phyloP scores from a whole-genome alignment of 768 basidiomycete species.

The Gymnopilus junonius region DNA sequence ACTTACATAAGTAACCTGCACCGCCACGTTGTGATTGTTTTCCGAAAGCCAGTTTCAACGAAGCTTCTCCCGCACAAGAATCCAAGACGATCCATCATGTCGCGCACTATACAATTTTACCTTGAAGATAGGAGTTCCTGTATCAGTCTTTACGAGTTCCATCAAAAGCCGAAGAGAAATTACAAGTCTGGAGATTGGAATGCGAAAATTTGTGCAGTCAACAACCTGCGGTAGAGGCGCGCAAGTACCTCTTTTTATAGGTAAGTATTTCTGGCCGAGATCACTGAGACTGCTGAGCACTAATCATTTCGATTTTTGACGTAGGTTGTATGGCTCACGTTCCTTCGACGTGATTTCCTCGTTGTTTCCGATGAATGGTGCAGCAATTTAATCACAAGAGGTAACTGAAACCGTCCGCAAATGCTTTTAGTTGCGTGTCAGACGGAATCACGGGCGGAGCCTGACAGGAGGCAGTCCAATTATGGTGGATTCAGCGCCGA shows the following conservation, averaged over 20 bases:
- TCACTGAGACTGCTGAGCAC: too few relatives aligned
- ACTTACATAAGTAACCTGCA: too few relatives aligned
- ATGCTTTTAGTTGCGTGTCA: background rate
- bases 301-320: too few relatives aligned
- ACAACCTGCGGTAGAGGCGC: too few relatives aligned
- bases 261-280: too few relatives aligned
- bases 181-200: too few relatives aligned
- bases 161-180: background rate
- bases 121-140: background rate
- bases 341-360: background rate
- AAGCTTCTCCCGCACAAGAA: background rate
- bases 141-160: background rate
- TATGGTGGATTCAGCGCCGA: conserved; percentile 15
- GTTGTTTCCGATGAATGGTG: background rate
- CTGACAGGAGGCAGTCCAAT: background rate
- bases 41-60: background rate
- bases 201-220: too few relatives aligned
- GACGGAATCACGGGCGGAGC: conserved; percentile 6
- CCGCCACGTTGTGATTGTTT: too few relatives aligned
- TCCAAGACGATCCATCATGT: background rate
- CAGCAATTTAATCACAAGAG: background rate
- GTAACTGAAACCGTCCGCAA: background rate
- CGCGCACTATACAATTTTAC: background rate
- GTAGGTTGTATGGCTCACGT: background rate
- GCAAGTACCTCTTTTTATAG: too few relatives aligned